A percentile compares a stretch with the other conserved stretches of the same genome.
phyloP scores from a whole-genome alignment of 805 yeast species.

The Myxozyma mucilagina region DNA sequence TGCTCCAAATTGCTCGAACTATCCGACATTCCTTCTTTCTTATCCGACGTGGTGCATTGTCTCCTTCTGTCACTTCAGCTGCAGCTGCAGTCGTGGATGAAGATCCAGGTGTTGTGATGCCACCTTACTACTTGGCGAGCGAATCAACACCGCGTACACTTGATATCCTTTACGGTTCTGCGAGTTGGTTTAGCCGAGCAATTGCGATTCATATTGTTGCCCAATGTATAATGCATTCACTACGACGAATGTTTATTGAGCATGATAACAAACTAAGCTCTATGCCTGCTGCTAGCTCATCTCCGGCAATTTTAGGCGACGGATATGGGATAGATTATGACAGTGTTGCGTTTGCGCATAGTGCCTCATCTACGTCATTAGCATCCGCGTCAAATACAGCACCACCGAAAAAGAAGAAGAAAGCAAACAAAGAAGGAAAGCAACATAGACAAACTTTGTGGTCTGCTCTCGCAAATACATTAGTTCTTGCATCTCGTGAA shows the following conservation, averaged over 20 bases:
- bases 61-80: neutral
- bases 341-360: conserved; percentile 9
- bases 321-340: conserved; percentile 28
- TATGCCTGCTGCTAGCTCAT: conserved; percentile 27
- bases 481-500: conserved; percentile 41
- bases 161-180: conserved; percentile 35
- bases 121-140: conserved; percentile 22
- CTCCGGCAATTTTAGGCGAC: conserved; percentile 26
- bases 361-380: conserved; percentile 15
- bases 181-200: conserved; percentile 38
- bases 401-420: conserved; percentile 35
- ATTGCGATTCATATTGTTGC: conserved; percentile 41
- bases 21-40: conserved; percentile 29
- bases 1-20: conserved; percentile 35
- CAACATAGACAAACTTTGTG: conserved; percentile 39
- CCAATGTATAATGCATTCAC: conserved; percentile 36
- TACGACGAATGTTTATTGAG: conserved; percentile 37
- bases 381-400: conserved; percentile 29
- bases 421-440: conserved; percentile 32
- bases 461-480: conserved; percentile 40
- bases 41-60: conserved; percentile 26
- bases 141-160: conserved; percentile 30
- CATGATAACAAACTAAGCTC: conserved; percentile 20
- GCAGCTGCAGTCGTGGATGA: neutral
- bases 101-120: neutral